Evolutionary conservation across 352 stramenopile species (phyloP).

Genomic region (Phytophthora sojae): DNA sequence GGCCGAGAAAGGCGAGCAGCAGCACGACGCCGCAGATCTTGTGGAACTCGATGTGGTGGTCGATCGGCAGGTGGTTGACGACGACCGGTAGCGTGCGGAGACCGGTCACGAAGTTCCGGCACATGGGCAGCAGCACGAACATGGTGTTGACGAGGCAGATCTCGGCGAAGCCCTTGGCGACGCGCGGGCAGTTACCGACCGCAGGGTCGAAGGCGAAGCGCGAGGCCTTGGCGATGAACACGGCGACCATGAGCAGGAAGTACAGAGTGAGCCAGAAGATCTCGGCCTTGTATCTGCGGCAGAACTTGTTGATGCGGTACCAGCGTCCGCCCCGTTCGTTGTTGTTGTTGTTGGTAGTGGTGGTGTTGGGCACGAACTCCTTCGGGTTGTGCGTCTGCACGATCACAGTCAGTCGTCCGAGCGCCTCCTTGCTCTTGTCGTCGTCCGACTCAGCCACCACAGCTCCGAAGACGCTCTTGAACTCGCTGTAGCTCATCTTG

Average conservation of each 20-base stretch:
- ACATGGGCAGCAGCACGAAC: constrained; percentile 82
- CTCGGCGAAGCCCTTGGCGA: constrained; percentile 78
- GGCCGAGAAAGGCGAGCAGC: constrained; percentile 60
- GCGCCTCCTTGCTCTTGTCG: constrained; percentile 22
- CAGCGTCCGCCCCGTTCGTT: constrained; percentile 26
- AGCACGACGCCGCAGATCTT: constrained; percentile 83
- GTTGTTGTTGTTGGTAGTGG: background rate
- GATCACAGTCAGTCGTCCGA: constrained; percentile 11
- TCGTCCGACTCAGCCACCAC: constrained; percentile 41
- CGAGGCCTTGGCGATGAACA: constrained; percentile 60
- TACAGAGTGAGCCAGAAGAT: constrained; percentile 64
- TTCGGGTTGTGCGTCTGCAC: constrained; percentile 14
- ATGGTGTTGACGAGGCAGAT: constrained; percentile 79
- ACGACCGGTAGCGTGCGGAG: constrained; percentile 56
- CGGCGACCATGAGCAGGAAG: constrained; percentile 44
- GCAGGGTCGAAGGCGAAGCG: constrained; percentile 53
- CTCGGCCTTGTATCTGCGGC: constrained; percentile 56
- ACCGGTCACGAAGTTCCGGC: constrained; percentile 68
- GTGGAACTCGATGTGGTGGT: constrained; percentile 76
- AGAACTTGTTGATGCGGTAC: constrained; percentile 44
- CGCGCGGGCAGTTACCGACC: constrained; percentile 56
- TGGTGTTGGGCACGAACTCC: background rate
- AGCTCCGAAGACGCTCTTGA: constrained; percentile 50
- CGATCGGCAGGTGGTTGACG: constrained; percentile 62
- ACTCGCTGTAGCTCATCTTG: constrained; percentile 67